Conservation (phyloP, 495 filamentous ascomycete genomes). For the Daldinia caldariorum region DNA sequence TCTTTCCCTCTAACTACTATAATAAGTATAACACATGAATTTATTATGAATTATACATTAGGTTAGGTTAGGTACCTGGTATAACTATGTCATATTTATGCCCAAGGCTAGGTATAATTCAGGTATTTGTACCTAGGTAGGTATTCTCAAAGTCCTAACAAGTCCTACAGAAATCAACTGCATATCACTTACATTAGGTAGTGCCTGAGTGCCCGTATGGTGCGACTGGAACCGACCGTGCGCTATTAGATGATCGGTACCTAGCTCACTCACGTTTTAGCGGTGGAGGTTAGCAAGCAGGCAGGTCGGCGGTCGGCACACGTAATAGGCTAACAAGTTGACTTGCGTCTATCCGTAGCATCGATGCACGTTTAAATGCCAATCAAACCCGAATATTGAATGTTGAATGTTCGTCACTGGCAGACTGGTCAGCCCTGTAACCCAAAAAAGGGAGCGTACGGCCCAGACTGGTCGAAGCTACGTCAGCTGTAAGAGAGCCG, state of each 20-base stretch:
- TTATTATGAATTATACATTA: neutral
- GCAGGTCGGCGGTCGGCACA: neutral
- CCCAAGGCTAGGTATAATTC: no score
- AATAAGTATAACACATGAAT: neutral
- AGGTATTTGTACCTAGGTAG: no score
- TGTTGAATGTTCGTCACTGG: neutral
- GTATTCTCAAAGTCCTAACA: neutral
- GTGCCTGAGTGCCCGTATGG: neutral
- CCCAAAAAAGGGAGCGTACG: constrained; percentile 16
- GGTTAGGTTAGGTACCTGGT: no score
- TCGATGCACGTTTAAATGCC: constrained; percentile 28
- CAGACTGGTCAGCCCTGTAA: constrained; percentile 24
- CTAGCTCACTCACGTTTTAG: neutral
- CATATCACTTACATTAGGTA: constrained; percentile 1
- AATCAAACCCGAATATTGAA: constrained; percentile 14
- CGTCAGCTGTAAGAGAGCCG: constrained; percentile 42
- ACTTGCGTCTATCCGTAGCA: constrained; percentile 36
- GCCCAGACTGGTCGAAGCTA: constrained; percentile 37
- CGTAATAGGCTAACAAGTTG: constrained; percentile 17
- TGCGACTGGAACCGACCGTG: constrained; percentile 10
- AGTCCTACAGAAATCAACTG: constrained; percentile 21
- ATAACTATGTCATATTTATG: no score
- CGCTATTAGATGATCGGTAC: neutral
- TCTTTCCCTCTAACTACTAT: neutral
- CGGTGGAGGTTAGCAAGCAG: neutral